Percentiles rank a stretch among this genome's conserved stretches.
These are phyloP conservation scores for Penicillium fuscoglaucum DNA, from an alignment of 2,329 filamentous ascomycete genomes.

Conservation along the genomic window DNA sequence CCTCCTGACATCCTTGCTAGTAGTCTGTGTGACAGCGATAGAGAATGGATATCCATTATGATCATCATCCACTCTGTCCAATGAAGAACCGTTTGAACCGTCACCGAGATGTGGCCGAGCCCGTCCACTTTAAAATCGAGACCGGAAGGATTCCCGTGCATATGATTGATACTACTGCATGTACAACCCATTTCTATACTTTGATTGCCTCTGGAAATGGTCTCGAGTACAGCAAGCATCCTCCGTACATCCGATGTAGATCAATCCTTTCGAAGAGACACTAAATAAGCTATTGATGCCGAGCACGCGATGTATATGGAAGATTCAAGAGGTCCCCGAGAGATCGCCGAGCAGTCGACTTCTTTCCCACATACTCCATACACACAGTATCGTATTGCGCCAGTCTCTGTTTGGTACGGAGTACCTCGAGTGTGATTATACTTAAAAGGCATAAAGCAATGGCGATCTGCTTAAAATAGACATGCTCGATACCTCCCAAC, in stretches of 20 bases:
- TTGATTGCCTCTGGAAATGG: not conserved
- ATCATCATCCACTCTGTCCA: not conserved
- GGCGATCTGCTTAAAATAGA: constrained; percentile 6
- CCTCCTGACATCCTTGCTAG: not conserved
- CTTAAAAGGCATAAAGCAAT: not conserved
- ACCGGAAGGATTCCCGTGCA: constrained; percentile 6
- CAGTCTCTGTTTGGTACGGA: not conserved
- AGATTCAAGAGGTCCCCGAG: not conserved
- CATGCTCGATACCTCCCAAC: not conserved
- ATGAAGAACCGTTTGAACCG: not conserved
- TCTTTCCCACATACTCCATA: not conserved
- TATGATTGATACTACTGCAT: constrained; percentile 4
- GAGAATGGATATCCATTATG: not conserved
- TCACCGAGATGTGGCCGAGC: not conserved
- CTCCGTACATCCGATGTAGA: not conserved
- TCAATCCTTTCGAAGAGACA: not conserved
- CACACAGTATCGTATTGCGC: not conserved
- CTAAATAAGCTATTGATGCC: not conserved
- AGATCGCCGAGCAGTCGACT: not conserved
- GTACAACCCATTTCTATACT: not conserved
- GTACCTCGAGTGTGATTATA: not conserved
- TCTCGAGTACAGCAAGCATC: not conserved
- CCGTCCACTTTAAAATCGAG: not conserved
- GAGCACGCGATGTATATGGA: not conserved
- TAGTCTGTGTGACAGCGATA: not conserved